Conservation (phyloP, 1,284 basidiomycete species). For the Ganoderma leucocontextum region DNA sequence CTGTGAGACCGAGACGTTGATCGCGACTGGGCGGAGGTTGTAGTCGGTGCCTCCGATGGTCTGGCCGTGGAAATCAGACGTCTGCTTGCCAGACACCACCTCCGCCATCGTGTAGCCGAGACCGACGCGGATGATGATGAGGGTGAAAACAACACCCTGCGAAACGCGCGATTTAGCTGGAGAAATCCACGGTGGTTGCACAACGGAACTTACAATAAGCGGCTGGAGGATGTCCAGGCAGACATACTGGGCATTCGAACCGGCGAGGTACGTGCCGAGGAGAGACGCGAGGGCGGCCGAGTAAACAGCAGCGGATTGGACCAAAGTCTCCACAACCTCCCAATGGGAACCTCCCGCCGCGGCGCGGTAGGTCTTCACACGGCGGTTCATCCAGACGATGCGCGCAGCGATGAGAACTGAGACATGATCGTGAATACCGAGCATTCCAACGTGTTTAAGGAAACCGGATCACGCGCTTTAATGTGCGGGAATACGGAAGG, state of each 20-base stretch:
- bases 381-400: slow-evolving; percentile 29
- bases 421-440: slow-evolving; percentile 1
- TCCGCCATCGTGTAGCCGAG: slow-evolving; percentile 27
- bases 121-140: slow-evolving; percentile 31
- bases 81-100: slow-evolving; percentile 6
- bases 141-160: slow-evolving; percentile 30
- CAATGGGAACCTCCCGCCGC: slow-evolving; percentile 9
- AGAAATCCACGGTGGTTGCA: background rate
- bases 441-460: background rate
- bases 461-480: background rate
- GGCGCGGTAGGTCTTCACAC: slow-evolving; percentile 20
- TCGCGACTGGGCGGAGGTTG: slow-evolving; percentile 22
- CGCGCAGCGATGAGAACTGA: slow-evolving; percentile 32
- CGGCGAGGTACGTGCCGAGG: slow-evolving; percentile 24
- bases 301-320: slow-evolving; percentile 32
- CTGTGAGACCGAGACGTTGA: slow-evolving; percentile 23
- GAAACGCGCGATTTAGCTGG: background rate
- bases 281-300: slow-evolving; percentile 26
- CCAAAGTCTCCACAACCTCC: slow-evolving; percentile 26
- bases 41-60: slow-evolving; percentile 23
- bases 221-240: slow-evolving; percentile 27
- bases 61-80: slow-evolving; percentile 11
- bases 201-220: slow-evolving; percentile 22
- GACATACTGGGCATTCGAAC: slow-evolving; percentile 27
- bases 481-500: background rate